Percentiles rank a stretch among this genome's conserved stretches.
Evolutionary conservation across 768 basidiomycete genomes (phyloP).

Genomic region (Epithele typhae): DNA sequence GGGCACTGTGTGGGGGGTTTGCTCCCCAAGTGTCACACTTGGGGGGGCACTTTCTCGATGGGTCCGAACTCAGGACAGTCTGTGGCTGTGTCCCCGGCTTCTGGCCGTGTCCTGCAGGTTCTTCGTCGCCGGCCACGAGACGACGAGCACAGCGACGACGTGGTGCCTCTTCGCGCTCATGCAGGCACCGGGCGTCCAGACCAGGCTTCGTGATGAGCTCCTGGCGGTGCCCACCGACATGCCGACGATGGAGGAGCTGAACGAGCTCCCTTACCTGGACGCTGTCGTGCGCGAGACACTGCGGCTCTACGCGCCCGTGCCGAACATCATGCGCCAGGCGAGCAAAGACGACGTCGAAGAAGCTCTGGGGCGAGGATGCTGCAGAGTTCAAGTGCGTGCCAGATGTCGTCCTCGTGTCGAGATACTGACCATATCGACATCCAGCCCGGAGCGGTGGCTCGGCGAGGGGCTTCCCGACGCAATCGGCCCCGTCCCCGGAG

Average conservation of each 20-base stretch:
- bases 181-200: constrained; percentile 31
- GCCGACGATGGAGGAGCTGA: constrained; percentile 66
- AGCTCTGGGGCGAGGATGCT: constrained; percentile 61
- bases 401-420: constrained; percentile 3
- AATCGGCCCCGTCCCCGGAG: constrained; percentile 45
- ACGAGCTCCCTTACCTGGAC: constrained; percentile 63
- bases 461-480: constrained; percentile 34
- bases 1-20: no score
- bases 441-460: constrained; percentile 62
- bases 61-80: no score
- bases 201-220: constrained; percentile 35
- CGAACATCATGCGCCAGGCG: constrained; percentile 42
- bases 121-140: constrained; percentile 36
- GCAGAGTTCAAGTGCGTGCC: constrained; percentile 46
- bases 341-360: constrained; percentile 37
- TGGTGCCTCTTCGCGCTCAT: constrained; percentile 37
- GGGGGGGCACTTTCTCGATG: no score
- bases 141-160: constrained; percentile 30
- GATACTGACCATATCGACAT: not conserved
- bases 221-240: constrained; percentile 34
- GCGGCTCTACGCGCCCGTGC: constrained; percentile 50
- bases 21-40: no score
- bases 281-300: constrained; percentile 55
- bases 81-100: no score
- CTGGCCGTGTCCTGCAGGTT: no score